Percentiles rank a stretch among this genome's conserved stretches.
Conservation (phyloP, 495 filamentous ascomycete genomes). For the Massariosphaeria phaeospora region DNA sequence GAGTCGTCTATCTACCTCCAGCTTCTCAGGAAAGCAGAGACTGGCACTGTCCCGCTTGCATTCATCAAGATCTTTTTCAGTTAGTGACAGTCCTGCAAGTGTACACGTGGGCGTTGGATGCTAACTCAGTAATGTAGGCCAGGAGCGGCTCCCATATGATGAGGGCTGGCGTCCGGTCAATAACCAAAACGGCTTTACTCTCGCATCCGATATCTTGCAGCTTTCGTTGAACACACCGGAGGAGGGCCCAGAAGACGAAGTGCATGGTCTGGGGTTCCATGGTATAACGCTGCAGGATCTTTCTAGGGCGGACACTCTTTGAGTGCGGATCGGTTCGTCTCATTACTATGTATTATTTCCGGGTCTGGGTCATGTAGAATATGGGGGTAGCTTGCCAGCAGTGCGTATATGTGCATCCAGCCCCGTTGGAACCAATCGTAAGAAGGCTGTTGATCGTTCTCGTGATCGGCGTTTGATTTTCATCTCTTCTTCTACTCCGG, state of each 20-base stretch:
- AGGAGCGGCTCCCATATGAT: constrained; percentile 33
- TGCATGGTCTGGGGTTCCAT: neutral
- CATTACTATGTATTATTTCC: too few relatives aligned
- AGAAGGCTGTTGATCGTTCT: too few relatives aligned
- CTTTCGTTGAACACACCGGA: neutral
- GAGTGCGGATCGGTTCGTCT: too few relatives aligned
- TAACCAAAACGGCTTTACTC: neutral
- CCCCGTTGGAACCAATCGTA: too few relatives aligned
- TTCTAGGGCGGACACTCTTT: too few relatives aligned
- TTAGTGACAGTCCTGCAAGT: neutral
- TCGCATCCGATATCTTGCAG: neutral
- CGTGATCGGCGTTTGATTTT: too few relatives aligned
- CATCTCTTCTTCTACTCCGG: too few relatives aligned
- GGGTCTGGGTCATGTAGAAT: too few relatives aligned
- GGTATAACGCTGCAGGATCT: neutral
- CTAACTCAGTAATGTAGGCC: constrained; percentile 1
- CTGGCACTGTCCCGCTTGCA: constrained; percentile 15
- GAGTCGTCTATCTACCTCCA: constrained; percentile 32
- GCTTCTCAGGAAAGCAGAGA: constrained; percentile 22
- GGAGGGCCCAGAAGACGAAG: neutral
- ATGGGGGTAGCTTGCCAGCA: too few relatives aligned
- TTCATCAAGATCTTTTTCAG: constrained; percentile 33
- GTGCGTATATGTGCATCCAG: too few relatives aligned
- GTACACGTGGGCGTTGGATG: too few relatives aligned
- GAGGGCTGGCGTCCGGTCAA: constrained; percentile 28